A percentile compares a stretch with the other conserved stretches of the same genome.
Conservation (phyloP, 768 basidiomycete genomes). For the Lactarius psammicola region DNA sequence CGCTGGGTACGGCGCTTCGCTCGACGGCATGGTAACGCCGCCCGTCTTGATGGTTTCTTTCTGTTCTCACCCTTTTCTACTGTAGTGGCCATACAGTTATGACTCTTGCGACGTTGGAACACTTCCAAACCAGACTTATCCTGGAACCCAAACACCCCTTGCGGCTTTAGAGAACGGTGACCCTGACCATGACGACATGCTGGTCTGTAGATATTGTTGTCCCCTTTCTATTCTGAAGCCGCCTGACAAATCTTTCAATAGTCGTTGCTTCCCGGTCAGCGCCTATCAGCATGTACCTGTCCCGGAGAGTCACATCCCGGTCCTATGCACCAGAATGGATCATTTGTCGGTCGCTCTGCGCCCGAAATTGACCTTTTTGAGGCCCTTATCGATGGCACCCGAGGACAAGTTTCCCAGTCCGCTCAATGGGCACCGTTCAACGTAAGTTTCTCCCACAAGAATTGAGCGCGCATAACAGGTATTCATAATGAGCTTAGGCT, state of each 20-base stretch:
- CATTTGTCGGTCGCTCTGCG: slow-evolving; percentile 72
- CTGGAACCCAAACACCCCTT: slow-evolving; percentile 63
- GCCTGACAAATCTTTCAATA: neutral
- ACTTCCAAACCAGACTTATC: slow-evolving; percentile 65
- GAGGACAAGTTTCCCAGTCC: slow-evolving; percentile 73
- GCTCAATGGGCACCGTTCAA: slow-evolving; percentile 70
- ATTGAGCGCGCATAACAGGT: neutral
- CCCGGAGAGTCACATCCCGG: slow-evolving; percentile 84
- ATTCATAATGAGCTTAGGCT: slow-evolving; percentile 50
- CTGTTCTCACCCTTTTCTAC: slow-evolving; percentile 15
- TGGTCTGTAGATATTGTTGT: slow-evolving; percentile 60
- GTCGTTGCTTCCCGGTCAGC: slow-evolving; percentile 80
- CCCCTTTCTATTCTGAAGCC: slow-evolving; percentile 42
- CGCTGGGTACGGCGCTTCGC: slow-evolving; percentile 82
- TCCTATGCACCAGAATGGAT: slow-evolving; percentile 71
- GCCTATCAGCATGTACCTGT: slow-evolving; percentile 87
- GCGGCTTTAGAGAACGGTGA: slow-evolving; percentile 65
- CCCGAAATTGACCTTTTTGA: slow-evolving; percentile 93
- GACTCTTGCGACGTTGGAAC: slow-evolving; percentile 71
- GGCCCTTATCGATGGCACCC: slow-evolving; percentile 58
- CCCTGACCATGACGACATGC: slow-evolving; percentile 38
- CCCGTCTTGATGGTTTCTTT: slow-evolving; percentile 6
- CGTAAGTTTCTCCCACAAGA: slow-evolving; percentile 1
- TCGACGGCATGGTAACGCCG: slow-evolving; percentile 72
- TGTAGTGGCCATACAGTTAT: slow-evolving; percentile 87